Percentiles rank a stretch among this genome's conserved stretches.
Conservation (phyloP, 805 yeast species). For the Teunomyces lycoperdinae region DNA sequence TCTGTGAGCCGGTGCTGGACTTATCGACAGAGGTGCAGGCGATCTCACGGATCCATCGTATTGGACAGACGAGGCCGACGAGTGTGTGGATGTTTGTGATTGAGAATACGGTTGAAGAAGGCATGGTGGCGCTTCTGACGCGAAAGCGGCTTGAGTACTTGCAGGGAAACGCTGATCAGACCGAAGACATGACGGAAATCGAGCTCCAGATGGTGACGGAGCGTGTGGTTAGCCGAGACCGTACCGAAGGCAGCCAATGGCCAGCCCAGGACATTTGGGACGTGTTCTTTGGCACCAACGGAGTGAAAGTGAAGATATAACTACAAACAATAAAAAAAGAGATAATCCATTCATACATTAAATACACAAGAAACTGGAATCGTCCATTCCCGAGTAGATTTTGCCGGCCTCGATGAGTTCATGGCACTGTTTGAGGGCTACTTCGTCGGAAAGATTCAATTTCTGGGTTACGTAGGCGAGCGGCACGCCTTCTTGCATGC, state of each 20-base stretch:
- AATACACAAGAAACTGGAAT: constrained; percentile 24
- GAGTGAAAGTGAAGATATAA: too few species aligned
- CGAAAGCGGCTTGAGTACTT: constrained; percentile 51
- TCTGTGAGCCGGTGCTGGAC: constrained; percentile 91
- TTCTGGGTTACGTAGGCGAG: constrained; percentile 57
- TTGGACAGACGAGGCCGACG: constrained; percentile 81
- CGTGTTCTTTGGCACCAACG: constrained; percentile 46
- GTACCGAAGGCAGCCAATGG: constrained; percentile 58
- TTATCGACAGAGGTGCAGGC: constrained; percentile 89
- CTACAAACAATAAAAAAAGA: constrained; percentile 2
- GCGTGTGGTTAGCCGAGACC: constrained; percentile 44
- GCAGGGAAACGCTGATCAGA: constrained; percentile 14
- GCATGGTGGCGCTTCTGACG: constrained; percentile 68
- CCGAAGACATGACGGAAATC: constrained; percentile 27
- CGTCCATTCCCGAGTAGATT: constrained; percentile 69
- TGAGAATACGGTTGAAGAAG: constrained; percentile 83
- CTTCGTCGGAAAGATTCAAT: constrained; percentile 48
- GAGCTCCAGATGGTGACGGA: constrained; percentile 55
- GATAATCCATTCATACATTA: not conserved
- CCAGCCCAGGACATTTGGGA: constrained; percentile 59
- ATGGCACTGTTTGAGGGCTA: constrained; percentile 49
- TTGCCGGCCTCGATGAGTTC: constrained; percentile 64
- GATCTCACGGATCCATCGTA: constrained; percentile 84
- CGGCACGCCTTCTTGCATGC: constrained; percentile 78
- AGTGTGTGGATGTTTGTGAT: constrained; percentile 92